Evolutionary conservation across 2,329 filamentous ascomycete species (phyloP).

Genomic region (Teratosphaeriaceae sp.): DNA sequence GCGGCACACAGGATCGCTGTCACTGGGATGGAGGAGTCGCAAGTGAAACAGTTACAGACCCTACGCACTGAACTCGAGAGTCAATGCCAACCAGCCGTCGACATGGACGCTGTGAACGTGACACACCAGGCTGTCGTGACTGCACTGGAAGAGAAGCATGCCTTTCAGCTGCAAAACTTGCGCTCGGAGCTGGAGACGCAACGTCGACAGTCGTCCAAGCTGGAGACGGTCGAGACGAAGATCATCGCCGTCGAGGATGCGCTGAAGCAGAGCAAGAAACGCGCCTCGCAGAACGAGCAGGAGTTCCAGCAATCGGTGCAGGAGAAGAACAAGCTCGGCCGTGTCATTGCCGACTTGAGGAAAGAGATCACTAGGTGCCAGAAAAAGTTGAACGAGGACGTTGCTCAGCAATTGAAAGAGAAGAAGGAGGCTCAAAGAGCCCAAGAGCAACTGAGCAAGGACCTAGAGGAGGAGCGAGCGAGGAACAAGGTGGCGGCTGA

Average conservation of each 20-base stretch:
- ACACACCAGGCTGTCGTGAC: constrained; percentile 14
- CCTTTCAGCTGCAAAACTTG: constrained; percentile 17
- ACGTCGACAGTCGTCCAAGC: constrained; percentile 17
- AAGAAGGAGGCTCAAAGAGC: constrained; percentile 18
- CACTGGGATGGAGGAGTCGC: constrained; percentile 14
- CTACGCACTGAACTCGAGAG: constrained; percentile 18
- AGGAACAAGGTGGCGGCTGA: constrained; percentile 11
- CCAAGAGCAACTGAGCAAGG: constrained; percentile 16
- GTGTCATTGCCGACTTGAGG: constrained; percentile 27
- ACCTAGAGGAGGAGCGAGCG: constrained; percentile 19
- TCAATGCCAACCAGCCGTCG: no score
- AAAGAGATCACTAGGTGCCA: constrained; percentile 30
- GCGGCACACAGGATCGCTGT: constrained; percentile 14
- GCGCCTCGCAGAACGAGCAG: constrained; percentile 24
- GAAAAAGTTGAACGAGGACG: constrained; percentile 26
- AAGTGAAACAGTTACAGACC: constrained; percentile 20
- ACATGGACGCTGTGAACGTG: no score
- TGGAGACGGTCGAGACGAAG: constrained; percentile 25
- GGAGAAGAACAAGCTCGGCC: constrained; percentile 24
- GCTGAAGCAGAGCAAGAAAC: constrained; percentile 20
- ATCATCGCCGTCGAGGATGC: constrained; percentile 28
- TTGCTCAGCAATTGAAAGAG: constrained; percentile 23
- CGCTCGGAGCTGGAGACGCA: constrained; percentile 21
- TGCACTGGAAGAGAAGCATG: constrained; percentile 16
- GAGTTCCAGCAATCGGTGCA: constrained; percentile 23